Evolutionary conservation across 2,329 filamentous ascomycete species (phyloP), one percentile per base, ranked within the genome.

Genomic region (Epichloe gansuensis): DNA sequence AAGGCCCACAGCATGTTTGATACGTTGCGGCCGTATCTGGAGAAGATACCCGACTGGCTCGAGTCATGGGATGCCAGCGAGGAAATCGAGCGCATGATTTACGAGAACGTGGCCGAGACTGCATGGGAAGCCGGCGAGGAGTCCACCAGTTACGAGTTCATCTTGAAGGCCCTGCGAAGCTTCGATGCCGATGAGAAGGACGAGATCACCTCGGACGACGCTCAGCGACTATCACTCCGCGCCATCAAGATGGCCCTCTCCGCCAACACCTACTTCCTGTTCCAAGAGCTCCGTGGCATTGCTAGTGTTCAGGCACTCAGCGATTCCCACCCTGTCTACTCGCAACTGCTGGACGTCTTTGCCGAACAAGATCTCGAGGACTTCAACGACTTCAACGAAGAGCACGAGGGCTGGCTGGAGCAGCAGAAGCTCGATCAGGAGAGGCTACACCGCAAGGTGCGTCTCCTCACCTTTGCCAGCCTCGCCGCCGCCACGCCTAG

Each of bases 291-390:
- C 49, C 85, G 89, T 60, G 86, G 82, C 57, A 84, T 94, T 61
- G 78, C 87, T 65, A 85, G 85, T 59, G 82, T 98, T 57, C 90
- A 96, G 72, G 86, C 88, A 15, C 83, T 98, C 48, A 82, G 83
- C 66, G 85, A 91, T 64, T 88, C 87, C 50, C 87, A 96, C 65
- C 81, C 87, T 55, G 77, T 86, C 58, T 88, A 91, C 72, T 91
- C 88, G 62, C 89, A 97, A 72, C 81, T 98, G 39, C 86, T 98
- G 53, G 91, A 96, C 64, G 88, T 97, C 65, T 96, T 97, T 72
- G 87, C 88, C 61, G 86, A 93, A 64, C 91, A 97, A 70, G 86
- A 91, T 61, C 82, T 96, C 52, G 91, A 97, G 67, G 89, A 95
- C 71, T 95, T 93, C 75, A 87, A 89, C 69, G 91, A 95, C 72